Evolutionary conservation across 129 eudicot species (phyloP), one percentile per base, ranked within the genome.

Genomic region (Flaveria sonorensis): DNA sequence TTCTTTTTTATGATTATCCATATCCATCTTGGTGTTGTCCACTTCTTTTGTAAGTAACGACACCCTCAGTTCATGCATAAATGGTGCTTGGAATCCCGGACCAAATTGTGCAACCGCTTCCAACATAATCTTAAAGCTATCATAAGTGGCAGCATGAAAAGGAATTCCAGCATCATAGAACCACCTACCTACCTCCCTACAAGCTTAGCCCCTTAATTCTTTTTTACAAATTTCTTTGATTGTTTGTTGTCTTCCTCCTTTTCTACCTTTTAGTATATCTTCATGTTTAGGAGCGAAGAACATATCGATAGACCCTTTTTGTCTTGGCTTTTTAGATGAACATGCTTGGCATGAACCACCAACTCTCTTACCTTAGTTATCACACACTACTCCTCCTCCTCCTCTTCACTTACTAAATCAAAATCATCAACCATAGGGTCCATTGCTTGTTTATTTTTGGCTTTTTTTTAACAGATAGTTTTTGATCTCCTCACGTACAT

Each of bases 191-290:
- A 55, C 19, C 61, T 55, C 61, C 61, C 3, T 55, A 10, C 61
- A 55, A 55, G 9, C 61, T 55, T 55, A n/a, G 61, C 10, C 7
- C 61, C 61, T 55, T 12, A 55, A 55, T 55, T 55, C 10, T 18
- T 55, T 55, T 55, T 55, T 55, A 55, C 26, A 55, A 6, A 55
- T 55, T 55, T 55, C 61, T 6, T 55, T 55, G 18, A 55, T 7
- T 0, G 61, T 55, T 55, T 55, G 61, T 51, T 51, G 57, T 15
- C 57, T 55, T 55, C 61, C 61, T 55, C 61, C 61, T 55, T 18
- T 55, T 2, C 61, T 18, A 6, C 61, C 61, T 55, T 55, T 55
- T 55, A 53, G 24, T 53, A 53, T 53, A 24, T 18, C 24, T 18
- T 4, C 21, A 1, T 10, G 60, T 0, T 53, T 53, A 4, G 23